Evolutionary conservation across 495 filamentous ascomycete genomes (phyloP).

Genomic region (Aspergillus sparsus): DNA sequence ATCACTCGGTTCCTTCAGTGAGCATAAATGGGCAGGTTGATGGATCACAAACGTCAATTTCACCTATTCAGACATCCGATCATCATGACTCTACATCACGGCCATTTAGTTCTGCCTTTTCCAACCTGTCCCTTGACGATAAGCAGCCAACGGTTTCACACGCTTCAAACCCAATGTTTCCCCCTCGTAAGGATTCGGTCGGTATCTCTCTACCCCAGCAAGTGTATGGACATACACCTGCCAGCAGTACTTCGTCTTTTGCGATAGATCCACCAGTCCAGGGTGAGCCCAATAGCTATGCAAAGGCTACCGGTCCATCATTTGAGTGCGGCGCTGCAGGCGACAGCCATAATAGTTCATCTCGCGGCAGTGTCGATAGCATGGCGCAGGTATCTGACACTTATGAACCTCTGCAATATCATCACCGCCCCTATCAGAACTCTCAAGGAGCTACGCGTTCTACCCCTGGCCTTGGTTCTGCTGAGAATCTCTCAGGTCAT

Average conservation of each 20-base stretch:
- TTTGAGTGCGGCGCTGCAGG: slow-evolving; percentile 28
- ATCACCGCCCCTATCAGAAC: slow-evolving; percentile 45
- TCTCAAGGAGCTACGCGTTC: slow-evolving; percentile 18
- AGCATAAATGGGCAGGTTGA: slow-evolving; percentile 39
- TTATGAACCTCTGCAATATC: slow-evolving; percentile 52
- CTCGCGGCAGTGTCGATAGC: slow-evolving; percentile 45
- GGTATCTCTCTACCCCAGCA: slow-evolving; percentile 22
- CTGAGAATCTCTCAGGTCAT: slow-evolving; percentile 38
- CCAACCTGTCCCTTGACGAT: slow-evolving; percentile 39
- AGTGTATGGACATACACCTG: slow-evolving; percentile 37
- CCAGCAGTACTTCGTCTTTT: slow-evolving; percentile 46
- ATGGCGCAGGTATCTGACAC: slow-evolving; percentile 34
- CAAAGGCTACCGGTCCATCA: slow-evolving; percentile 32
- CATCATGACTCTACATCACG: slow-evolving; percentile 28
- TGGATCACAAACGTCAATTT: slow-evolving; percentile 36
- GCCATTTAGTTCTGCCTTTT: slow-evolving; percentile 29
- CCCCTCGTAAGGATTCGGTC: slow-evolving; percentile 44
- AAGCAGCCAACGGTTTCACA: slow-evolving; percentile 39
- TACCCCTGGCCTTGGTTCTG: slow-evolving; percentile 21
- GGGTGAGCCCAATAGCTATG: slow-evolving; percentile 24
- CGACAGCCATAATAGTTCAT: slow-evolving; percentile 36
- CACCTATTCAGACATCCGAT: slow-evolving; percentile 30
- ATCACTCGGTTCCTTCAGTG: slow-evolving; percentile 44
- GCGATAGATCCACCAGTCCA: slow-evolving; percentile 34
- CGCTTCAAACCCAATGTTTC: slow-evolving; percentile 43